Base-by-base conservation (phyloP, 768 basidiomycete species). In the Leucosporidium yakuticum region DNA sequence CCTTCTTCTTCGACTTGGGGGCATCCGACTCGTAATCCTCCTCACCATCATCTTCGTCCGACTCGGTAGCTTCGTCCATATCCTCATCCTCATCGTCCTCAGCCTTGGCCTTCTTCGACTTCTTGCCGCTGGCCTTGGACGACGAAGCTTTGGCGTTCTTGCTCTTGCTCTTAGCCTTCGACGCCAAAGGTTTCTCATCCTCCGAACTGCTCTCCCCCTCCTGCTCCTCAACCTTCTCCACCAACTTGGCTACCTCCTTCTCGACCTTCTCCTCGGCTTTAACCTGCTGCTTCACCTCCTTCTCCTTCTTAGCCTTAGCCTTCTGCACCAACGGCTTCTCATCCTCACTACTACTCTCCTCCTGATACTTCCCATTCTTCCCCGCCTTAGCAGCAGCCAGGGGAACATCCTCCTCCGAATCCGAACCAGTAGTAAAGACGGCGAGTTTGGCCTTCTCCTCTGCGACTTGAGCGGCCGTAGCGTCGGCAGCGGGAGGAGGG, bases 11-110 rank as follows among this genome's bases (percentile, higher is more conserved):
- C 84, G 27, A 81, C 72, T 80, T 82, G 63, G 79, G 77, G 65
- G 69, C 62, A 21, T 63, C 68, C 48, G 75, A 72, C 9, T 65
- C 66, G 6, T 77, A 69, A 15, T 64, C 63, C 2, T 77, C 78
- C 39, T 84, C 83, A 15, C 78, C 80, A 63, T 84, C 84, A 69
- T 80, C 83, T 74, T 87, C 85, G 4, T 73, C 77, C 71, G 32
- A 20, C 4, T 39, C 44, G 36, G 27, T 27, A 21, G 51, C 29
- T n/a, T 65, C 64, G 27, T 29, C 25, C 31, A 44, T 55, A 5
- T 67, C 65, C 9, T 54, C 57, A 25, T 67, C 54, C 48, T 70
- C n/a, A n/a, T n/a, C 68, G n/a, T 65, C 69, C 27, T 68, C 69
- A 57, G 64, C 25, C 69, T 70, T 65, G 58, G 62, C 27, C 54